Percentiles rank a stretch among this genome's conserved stretches.
phyloP scores from a whole-genome alignment of 2,329 filamentous ascomycete genomes.

The Apiospora hydei region DNA sequence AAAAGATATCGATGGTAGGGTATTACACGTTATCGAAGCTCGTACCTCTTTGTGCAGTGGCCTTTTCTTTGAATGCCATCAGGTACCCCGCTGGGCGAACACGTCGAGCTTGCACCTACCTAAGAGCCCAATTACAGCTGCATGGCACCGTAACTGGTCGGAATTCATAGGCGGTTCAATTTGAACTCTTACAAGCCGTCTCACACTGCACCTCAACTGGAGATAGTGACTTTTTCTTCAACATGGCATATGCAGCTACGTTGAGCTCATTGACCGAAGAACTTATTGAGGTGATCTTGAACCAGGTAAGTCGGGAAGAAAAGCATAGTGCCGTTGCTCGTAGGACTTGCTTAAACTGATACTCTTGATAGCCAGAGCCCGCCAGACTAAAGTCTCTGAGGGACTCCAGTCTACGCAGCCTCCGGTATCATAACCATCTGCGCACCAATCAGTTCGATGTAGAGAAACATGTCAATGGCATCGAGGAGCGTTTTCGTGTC shows the following conservation, averaged over 20 bases:
- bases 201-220: neutral
- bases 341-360: constrained; percentile 29
- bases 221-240: neutral
- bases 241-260: constrained; percentile 75
- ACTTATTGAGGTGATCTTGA: constrained; percentile 69
- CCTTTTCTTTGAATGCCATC: neutral
- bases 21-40: too few species aligned
- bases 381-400: constrained; percentile 51
- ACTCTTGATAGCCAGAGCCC: constrained; percentile 41
- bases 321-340: neutral
- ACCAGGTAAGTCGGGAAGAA: neutral
- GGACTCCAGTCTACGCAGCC: constrained; percentile 57
- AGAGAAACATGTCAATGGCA: constrained; percentile 67
- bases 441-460: constrained; percentile 82
- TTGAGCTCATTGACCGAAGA: constrained; percentile 72
- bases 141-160: neutral
- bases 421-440: constrained; percentile 64
- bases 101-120: neutral
- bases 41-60: neutral
- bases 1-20: neutral
- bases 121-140: neutral
- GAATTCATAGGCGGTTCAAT: neutral
- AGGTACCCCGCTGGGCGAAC: neutral
- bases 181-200: neutral
- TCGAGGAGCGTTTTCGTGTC: constrained; percentile 88